Percentiles rank a stretch among this genome's conserved stretches.
Evolutionary conservation across 1,284 basidiomycete species (phyloP).

Genomic region (Schizophyllum amplum): DNA sequence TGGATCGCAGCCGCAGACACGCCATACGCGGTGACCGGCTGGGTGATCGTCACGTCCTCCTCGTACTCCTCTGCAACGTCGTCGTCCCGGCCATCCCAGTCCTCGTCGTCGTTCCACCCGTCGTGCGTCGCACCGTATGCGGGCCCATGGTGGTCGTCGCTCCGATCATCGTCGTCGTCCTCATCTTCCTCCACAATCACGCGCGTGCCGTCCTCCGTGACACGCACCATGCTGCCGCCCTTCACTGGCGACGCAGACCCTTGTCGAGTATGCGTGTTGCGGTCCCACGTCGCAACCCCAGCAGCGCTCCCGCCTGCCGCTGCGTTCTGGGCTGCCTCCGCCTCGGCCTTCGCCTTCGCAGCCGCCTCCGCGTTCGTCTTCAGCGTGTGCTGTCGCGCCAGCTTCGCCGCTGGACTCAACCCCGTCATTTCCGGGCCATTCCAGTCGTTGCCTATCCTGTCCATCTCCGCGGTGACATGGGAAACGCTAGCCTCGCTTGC

Average conservation of each 20-base stretch:
- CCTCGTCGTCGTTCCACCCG: conserved; percentile 67
- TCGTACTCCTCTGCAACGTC: conserved; percentile 41
- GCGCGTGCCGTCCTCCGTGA: conserved; percentile 62
- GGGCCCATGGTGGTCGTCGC: conserved; percentile 25
- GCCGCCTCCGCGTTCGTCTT: conserved; percentile 62
- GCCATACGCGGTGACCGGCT: conserved; percentile 21
- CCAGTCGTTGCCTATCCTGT: conserved; percentile 49
- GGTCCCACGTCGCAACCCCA: conserved; percentile 71
- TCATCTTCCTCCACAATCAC: conserved; percentile 68
- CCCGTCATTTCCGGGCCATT: conserved; percentile 53
- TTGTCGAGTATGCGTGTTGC: conserved; percentile 60
- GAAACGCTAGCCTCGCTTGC: conserved; percentile 73
- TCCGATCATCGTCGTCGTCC: conserved; percentile 44
- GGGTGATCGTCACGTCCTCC: conserved; percentile 36
- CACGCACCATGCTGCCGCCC: conserved; percentile 28
- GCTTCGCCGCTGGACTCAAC: conserved; percentile 86
- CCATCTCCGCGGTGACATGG: conserved; percentile 81
- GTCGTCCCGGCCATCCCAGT: conserved; percentile 47
- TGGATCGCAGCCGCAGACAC: conserved; percentile 49
- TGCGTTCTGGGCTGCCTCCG: conserved; percentile 24
- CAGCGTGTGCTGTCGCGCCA: conserved; percentile 84
- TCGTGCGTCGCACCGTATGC: conserved; percentile 27
- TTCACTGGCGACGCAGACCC: conserved; percentile 35
- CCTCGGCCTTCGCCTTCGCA: conserved; percentile 18
- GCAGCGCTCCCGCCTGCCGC: conserved; percentile 21